Evolutionary conservation across 2,329 filamentous ascomycete genomes (phyloP).

Genomic region (Epichloe sp.): DNA sequence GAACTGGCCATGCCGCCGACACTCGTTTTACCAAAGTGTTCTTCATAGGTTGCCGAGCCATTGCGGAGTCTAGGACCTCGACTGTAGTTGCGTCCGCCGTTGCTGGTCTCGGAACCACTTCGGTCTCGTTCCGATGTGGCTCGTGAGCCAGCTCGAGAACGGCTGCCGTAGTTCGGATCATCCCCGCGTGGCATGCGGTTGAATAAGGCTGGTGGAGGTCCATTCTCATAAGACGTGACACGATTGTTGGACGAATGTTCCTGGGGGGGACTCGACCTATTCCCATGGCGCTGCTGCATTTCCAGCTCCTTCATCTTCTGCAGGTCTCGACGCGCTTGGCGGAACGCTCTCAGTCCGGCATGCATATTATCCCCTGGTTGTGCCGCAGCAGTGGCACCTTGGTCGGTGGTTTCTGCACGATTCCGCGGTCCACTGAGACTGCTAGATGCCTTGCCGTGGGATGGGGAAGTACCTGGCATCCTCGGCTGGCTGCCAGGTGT

Average conservation of each 20-base stretch:
- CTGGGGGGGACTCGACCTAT: constrained; percentile 4
- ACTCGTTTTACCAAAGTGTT: constrained; percentile 14
- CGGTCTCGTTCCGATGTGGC: constrained; percentile 33
- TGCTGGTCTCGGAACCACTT: constrained; percentile 43
- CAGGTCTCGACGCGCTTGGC: constrained; percentile 43
- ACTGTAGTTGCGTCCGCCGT: constrained; percentile 25
- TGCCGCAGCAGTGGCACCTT: constrained; percentile 5
- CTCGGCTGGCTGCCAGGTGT: constrained; percentile 42
- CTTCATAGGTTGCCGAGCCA: constrained; percentile 23
- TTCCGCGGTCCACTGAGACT: neutral
- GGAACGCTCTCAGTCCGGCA: constrained; percentile 41
- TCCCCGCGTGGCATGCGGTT: constrained; percentile 29
- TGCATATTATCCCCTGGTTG: constrained; percentile 30
- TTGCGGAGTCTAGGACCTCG: constrained; percentile 28
- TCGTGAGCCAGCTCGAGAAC: constrained; percentile 17
- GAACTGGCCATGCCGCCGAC: neutral
- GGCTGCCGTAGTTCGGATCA: constrained; percentile 22
- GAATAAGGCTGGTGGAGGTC: constrained; percentile 31
- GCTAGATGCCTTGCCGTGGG: constrained; percentile 22
- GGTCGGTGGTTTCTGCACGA: neutral
- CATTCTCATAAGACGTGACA: constrained; percentile 30
- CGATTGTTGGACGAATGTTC: constrained; percentile 18
- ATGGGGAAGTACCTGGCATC: constrained; percentile 27
- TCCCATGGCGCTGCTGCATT: constrained; percentile 26
- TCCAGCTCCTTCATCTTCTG: constrained; percentile 43